Base-by-base conservation (phyloP, 176 grass and related monocot genomes). In the Phoenix dactylifera region DNA sequence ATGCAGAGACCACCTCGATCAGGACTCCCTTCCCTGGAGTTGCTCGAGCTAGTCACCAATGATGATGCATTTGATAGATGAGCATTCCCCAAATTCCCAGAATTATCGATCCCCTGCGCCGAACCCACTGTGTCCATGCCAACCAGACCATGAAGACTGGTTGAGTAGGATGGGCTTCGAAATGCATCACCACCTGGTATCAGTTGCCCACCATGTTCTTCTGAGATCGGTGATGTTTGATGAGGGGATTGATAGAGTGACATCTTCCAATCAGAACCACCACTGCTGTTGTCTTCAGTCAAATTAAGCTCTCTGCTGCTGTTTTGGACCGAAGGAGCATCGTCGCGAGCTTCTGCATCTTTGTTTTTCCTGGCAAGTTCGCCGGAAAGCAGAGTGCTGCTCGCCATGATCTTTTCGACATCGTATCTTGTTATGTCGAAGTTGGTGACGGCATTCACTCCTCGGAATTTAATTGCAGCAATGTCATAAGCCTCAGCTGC, bases 401-500 rank as follows among this genome's bases (percentile, higher is more conserved):
- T 98, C 24, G 63, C 85, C 82, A 89, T 81, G 72, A 98, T 98
- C 74, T 89, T 98, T 6, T 89, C 82, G 4, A 98, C 94, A 63
- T 92, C 81, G 51, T 98, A 98, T 3, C 85, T 58, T 54, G 85
- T 83, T 71, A 93, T 89, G 64, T 89, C 84, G 51, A 98, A 98
- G 82, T 98, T 98, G 7, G 94, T 98, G 16, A 98, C 94, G 0
- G 94, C 94, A 71, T 72, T 93, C n/a, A 93, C 74, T 5, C 94
- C 85, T 23, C 94, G 88, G 60, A 98, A 98, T 60, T 93, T 98
- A 63, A 98, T 98, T 15, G 94, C 94, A 22, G 94, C 94, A 60
- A 98, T 72, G 76, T 98, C 94, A 62, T 98, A 98, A 48, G 94
- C 94, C 72, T 98, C 94, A 1, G 94, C 94, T 3, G 94, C 94